phyloP scores from a whole-genome alignment of 768 basidiomycete species.

The Tremella mesenterica region DNA sequence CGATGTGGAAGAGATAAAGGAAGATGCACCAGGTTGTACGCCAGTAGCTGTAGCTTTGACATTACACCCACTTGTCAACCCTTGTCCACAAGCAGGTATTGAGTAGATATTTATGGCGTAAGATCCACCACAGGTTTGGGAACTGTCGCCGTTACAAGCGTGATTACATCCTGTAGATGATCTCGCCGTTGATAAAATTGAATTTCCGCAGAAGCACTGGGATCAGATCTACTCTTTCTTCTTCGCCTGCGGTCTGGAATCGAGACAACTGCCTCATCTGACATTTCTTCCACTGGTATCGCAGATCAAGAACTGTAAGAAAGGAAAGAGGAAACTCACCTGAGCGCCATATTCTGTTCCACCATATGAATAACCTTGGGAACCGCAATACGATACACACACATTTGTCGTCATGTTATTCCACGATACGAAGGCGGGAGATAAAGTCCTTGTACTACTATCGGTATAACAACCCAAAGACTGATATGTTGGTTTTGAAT shows the following conservation, averaged over 20 bases:
- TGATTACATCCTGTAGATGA: constrained; percentile 5
- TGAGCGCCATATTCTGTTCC: constrained; percentile 42
- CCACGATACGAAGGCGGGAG: too few relatives aligned
- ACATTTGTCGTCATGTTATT: constrained; percentile 41
- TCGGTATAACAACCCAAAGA: too few relatives aligned
- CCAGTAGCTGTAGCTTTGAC: neutral
- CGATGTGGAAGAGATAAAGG: neutral
- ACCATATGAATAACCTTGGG: constrained; percentile 38
- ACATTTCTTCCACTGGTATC: too few relatives aligned
- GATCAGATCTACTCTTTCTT: too few relatives aligned
- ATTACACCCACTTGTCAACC: constrained; percentile 1
- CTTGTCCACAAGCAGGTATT: constrained; percentile 5
- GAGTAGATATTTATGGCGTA: constrained; percentile 20
- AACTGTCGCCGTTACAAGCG: constrained; percentile 35
- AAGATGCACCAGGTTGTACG: neutral
- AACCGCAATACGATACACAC: constrained; percentile 40
- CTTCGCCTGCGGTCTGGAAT: too few relatives aligned
- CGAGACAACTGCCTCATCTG: too few relatives aligned
- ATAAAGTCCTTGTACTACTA: too few relatives aligned
- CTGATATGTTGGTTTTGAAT: too few relatives aligned
- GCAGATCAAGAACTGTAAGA: too few relatives aligned
- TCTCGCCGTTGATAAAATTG: constrained; percentile 4
- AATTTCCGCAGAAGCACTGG: neutral
- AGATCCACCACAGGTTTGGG: constrained; percentile 41
- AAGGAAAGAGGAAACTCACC: too few relatives aligned